Evolutionary conservation across 192 early-diverging fungal species (phyloP).

Genomic region (Podila minutissima): DNA sequence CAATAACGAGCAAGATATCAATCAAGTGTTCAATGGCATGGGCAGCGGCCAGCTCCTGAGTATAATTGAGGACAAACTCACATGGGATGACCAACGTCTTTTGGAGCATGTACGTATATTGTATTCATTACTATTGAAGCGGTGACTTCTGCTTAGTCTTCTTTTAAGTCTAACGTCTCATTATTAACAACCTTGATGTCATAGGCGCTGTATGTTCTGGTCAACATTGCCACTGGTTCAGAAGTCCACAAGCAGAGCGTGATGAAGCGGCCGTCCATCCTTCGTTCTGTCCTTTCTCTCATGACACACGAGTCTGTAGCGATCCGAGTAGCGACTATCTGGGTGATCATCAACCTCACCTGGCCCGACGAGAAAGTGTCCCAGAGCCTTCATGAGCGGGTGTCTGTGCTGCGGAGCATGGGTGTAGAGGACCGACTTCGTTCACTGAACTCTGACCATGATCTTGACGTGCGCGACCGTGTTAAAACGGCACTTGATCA

Average conservation of each 20-base stretch:
- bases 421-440: conserved; percentile 69
- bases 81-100: conserved; percentile 33
- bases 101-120: conserved; percentile 43
- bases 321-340: conserved; percentile 72
- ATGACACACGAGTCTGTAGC: conserved; percentile 65
- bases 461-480: conserved; percentile 76
- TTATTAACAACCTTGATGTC: background rate
- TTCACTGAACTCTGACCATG: conserved; percentile 63
- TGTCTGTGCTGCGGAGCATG: conserved; percentile 57
- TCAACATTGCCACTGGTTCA: conserved; percentile 75
- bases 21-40: conserved; percentile 73
- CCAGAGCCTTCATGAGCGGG: conserved; percentile 54
- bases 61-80: conserved; percentile 73
- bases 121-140: no score
- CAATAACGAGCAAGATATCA: conserved; percentile 69
- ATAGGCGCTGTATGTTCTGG: conserved; percentile 75
- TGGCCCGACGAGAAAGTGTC: conserved; percentile 65
- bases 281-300: conserved; percentile 58
- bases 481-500: conserved; percentile 73
- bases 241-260: conserved; percentile 71
- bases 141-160: background rate
- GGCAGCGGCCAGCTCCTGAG: conserved; percentile 66
- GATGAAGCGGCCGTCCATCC: conserved; percentile 61
- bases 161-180: conserved; percentile 8
- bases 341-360: conserved; percentile 81